Base-by-base conservation (phyloP, 805 yeast species). In the Saccharomycopsis fermentans region DNA sequence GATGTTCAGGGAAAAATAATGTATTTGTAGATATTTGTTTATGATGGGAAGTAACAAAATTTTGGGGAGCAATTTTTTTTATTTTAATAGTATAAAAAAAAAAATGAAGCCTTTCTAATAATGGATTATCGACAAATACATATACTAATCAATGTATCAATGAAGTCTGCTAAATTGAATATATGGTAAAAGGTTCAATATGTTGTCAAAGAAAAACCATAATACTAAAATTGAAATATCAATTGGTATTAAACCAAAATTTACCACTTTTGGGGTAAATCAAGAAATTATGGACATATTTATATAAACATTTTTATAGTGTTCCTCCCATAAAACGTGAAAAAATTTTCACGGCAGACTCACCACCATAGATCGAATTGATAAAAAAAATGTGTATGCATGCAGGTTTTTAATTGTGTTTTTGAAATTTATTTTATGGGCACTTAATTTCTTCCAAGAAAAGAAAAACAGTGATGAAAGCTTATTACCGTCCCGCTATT, bases 301-400 rank as follows among this genome's bases (percentile, higher is more conserved):
- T 43, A 43, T 43, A 43, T 21, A 43, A 43, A 43, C 29, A 40
- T 19, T 2, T 9, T 12, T 4, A 19, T 24, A 43, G 24, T 21
- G 4, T 43, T 21, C 4, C 17, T 21, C 2, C 29, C 12, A 8
- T 14, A 43, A 43, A 43, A 21, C 35, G 35, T 21, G 14, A 9
- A 8, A 43, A 43, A 43, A 21, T 43, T 43, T 43, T 43, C 26
- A 43, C 29, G 9, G 16, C 14, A 12, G 48, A 43, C 29, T 43
- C 12, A 24, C 50, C 50, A 43, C 50, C 50, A 43, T 43, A 43
- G 50, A 43, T 43, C 50, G 29, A 43, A 43, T 43, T 43, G 50
- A 43, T 43, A 43, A 43, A 43, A 43, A 43, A 43, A 43, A 43
- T 43, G 29, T 21, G 50, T 43, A 37, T 37, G 43, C 43, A 37